phyloP scores from a whole-genome alignment of 1,139 yeast genomes.

The Williopsis jadinii region DNA sequence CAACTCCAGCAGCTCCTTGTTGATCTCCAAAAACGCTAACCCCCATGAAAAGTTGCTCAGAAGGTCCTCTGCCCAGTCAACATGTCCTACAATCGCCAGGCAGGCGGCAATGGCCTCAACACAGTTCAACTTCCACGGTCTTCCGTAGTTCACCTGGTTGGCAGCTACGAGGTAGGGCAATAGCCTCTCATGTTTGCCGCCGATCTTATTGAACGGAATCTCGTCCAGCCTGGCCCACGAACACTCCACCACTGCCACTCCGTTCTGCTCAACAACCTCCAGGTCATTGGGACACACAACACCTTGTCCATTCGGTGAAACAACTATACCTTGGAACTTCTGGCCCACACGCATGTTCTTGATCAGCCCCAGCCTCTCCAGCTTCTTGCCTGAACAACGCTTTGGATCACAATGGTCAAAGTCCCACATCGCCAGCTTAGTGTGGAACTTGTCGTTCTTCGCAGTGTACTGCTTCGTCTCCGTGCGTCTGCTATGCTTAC shows the following conservation, averaged over 20 bases:
- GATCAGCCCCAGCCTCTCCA: slow-evolving; percentile 82
- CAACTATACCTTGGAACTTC: slow-evolving; percentile 84
- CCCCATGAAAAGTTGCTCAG: slow-evolving; percentile 92
- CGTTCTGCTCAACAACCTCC: slow-evolving; percentile 68
- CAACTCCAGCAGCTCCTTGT: slow-evolving; percentile 65
- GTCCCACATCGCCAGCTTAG: slow-evolving; percentile 86
- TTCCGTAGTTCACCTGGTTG: slow-evolving; percentile 93
- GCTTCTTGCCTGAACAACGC: slow-evolving; percentile 91
- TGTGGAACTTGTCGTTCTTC: slow-evolving; percentile 51
- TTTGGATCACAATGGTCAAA: slow-evolving; percentile 99
- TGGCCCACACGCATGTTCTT: slow-evolving; percentile 79
- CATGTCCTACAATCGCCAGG: slow-evolving; percentile 87
- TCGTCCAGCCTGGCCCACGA: slow-evolving; percentile 97
- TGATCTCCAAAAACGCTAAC: slow-evolving; percentile 71
- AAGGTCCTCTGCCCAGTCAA: slow-evolving; percentile 80
- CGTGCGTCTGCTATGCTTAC: slow-evolving; percentile 39
- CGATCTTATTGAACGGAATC: slow-evolving; percentile 87
- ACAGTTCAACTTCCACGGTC: slow-evolving; percentile 94
- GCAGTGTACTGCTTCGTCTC: slow-evolving; percentile 25
- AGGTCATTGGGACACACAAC: slow-evolving; percentile 89
- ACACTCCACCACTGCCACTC: slow-evolving; percentile 97
- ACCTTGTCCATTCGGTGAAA: slow-evolving; percentile 85
- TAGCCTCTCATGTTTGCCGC: slow-evolving; percentile 83
- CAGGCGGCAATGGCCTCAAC: slow-evolving; percentile 98
- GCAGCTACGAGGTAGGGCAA: slow-evolving; percentile 94